Conservation (phyloP, 2,329 filamentous ascomycete species). For the Trichoderma oligosporum region DNA sequence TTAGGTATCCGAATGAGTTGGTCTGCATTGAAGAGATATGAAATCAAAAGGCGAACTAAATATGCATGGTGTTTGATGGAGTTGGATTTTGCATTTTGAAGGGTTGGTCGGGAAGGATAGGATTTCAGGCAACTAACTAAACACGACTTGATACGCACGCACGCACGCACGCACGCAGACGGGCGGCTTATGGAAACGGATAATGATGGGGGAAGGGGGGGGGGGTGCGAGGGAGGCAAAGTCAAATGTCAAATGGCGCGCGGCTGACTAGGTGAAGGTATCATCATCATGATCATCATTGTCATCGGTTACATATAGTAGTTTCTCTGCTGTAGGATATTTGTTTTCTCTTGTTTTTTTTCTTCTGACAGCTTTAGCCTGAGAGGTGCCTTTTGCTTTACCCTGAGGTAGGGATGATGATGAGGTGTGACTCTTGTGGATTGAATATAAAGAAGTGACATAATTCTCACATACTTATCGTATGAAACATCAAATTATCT, state of each 20-base stretch:
- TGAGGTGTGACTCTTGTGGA: neutral
- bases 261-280: conserved; percentile 4
- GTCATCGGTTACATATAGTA: conserved; percentile 16
- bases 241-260: neutral
- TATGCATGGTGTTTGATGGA: conserved; percentile 15
- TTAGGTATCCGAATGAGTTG: neutral
- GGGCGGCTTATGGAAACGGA: conserved; percentile 7
- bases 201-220: neutral
- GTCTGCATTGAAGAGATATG: neutral
- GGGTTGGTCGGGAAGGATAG: neutral
- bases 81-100: conserved; percentile 17
- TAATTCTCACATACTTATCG: neutral
- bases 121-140: conserved; percentile 6
- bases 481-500: too few species aligned
- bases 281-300: conserved; percentile 11
- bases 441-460: conserved; percentile 13
- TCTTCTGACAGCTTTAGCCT: neutral
- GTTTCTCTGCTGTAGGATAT: conserved; percentile 15
- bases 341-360: conserved; percentile 7
- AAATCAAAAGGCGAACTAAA: conserved; percentile 3
- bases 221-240: neutral
- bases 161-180: too few species aligned
- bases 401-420: neutral
- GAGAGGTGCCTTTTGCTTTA: neutral
- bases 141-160: neutral